Base-by-base conservation (phyloP, 495 filamentous ascomycete genomes). In the Penicillium dipodomyicola region DNA sequence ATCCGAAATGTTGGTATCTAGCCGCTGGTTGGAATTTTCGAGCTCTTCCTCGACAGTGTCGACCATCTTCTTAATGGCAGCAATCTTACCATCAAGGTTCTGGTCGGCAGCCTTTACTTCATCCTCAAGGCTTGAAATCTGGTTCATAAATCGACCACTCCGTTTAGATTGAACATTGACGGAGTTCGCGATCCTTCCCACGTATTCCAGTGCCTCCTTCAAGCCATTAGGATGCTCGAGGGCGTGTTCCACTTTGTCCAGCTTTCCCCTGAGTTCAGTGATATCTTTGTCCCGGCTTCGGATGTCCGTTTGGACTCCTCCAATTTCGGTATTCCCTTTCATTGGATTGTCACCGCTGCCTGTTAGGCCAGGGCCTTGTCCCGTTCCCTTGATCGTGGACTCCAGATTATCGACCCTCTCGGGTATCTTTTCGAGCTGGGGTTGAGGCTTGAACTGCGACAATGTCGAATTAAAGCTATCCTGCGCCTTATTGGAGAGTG, bases 371-470 rank as follows among this genome's bases (percentile, higher is more conserved):
- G 14, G 10, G 14, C 4, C 8, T 30, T 39, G 3, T 0, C 3
- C 15, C 14, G 25, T 45, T 11, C 10, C 42, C 8, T 11, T 15
- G 7, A 46, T 7, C 25, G 25, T 17, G n/a, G 32, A 46, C 52
- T 54, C 52, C 32, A 54, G 30, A 5, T 29, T 54, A 8, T 20
- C 22, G 2, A 54, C 22, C 12, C n/a, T 47, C n/a, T 35, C 41
- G 5, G 30, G 43, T 2, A 40, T 35, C 22, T 27, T 10, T 17
- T 46, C 33, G 32, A 46, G 22, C 15, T 29, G 12, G 29, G 42
- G n/a, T 8, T 54, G 19, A 17, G 32, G 8, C 42, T 46, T 35
- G n/a, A 6, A 17, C 20, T 37, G 30, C 19, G 32, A 54, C 14
- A 47, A 25, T 14, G 15, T 17, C 20, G 22, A 12, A 30, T 14